These are phyloP conservation scores for Saxispiralis lemnorum DNA, from an alignment of 495 filamentous ascomycete genomes.

Conservation along the genomic window DNA sequence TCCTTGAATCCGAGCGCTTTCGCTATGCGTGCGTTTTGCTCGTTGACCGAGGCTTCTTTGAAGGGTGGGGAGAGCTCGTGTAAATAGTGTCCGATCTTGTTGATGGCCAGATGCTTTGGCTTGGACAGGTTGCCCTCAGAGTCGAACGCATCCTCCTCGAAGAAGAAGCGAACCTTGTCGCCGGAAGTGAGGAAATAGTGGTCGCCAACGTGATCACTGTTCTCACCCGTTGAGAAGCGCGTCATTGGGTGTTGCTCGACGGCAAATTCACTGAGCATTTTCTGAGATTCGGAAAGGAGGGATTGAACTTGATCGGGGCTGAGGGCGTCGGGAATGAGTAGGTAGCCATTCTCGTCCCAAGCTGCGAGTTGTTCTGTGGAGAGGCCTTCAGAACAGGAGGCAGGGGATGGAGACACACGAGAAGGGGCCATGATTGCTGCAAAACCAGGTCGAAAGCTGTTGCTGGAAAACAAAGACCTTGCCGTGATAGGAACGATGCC, in stretches of 20 bases:
- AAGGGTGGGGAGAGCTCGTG: slow-evolving; percentile 63
- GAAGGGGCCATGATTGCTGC: slow-evolving; percentile 10
- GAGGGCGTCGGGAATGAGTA: slow-evolving; percentile 70
- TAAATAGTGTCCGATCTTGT: slow-evolving; percentile 91
- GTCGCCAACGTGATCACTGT: slow-evolving; percentile 61
- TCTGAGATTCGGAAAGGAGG: slow-evolving; percentile 57
- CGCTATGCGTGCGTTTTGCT: slow-evolving; percentile 47
- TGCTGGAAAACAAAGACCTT: too few relatives aligned
- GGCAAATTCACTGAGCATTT: slow-evolving; percentile 55
- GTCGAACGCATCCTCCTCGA: slow-evolving; percentile 73
- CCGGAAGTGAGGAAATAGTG: slow-evolving; percentile 80
- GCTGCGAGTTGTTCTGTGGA: slow-evolving; percentile 49
- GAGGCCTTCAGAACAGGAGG: slow-evolving; percentile 31
- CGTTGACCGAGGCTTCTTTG: slow-evolving; percentile 36
- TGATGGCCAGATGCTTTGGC: slow-evolving; percentile 68
- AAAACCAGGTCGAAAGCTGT: too few relatives aligned
- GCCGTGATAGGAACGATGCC: background rate
- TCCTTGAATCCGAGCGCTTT: slow-evolving; percentile 51
- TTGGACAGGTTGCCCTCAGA: slow-evolving; percentile 40
- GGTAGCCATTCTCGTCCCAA: slow-evolving; percentile 74
- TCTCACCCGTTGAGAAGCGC: slow-evolving; percentile 67
- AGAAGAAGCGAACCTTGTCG: slow-evolving; percentile 91
- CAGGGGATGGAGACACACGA: background rate
- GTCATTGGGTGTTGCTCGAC: slow-evolving; percentile 78
- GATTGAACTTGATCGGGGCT: slow-evolving; percentile 39